Percentiles rank a stretch among this genome's conserved stretches.
phyloP scores from a whole-genome alignment of 148 eudicot species.

The Chenopodium suecicum region DNA sequence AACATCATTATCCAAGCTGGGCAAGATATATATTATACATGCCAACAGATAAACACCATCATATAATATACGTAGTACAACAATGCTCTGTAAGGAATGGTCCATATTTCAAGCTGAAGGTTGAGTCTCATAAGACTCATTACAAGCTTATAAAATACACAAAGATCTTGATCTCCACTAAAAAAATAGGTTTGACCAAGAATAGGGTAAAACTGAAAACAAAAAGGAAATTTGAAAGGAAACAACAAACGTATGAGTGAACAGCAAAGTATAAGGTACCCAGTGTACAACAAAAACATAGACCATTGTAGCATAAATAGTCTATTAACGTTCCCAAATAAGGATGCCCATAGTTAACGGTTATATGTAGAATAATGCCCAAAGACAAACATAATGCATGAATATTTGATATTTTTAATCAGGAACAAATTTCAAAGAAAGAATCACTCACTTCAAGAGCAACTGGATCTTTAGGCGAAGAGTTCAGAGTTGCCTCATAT shows the following conservation, averaged over 20 bases:
- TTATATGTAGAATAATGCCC: not conserved
- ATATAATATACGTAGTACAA: too few relatives aligned
- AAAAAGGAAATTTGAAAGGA: not conserved
- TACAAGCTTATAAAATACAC: not conserved
- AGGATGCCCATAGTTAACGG: not conserved
- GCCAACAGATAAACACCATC: not conserved
- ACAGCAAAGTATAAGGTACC: not conserved
- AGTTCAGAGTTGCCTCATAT: slow-evolving; percentile 57
- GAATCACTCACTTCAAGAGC: slow-evolving; percentile 78
- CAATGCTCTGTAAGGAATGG: not conserved
- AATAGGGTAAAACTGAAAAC: not conserved
- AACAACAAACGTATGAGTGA: not conserved
- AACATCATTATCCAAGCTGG: not conserved
- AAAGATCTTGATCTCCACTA: not conserved
- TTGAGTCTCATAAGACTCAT: not conserved
- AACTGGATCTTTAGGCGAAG: slow-evolving; percentile 66
- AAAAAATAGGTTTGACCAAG: not conserved
- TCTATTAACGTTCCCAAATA: not conserved
- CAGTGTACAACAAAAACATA: too few relatives aligned
- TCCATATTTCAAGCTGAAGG: not conserved
- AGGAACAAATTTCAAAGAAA: not conserved
- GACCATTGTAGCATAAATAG: not conserved
- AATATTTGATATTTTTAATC: not conserved
- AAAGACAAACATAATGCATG: not conserved
- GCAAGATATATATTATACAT: not conserved